phyloP scores from a whole-genome alignment of 208 protist species.

The Acanthamoeba sp. region DNA sequence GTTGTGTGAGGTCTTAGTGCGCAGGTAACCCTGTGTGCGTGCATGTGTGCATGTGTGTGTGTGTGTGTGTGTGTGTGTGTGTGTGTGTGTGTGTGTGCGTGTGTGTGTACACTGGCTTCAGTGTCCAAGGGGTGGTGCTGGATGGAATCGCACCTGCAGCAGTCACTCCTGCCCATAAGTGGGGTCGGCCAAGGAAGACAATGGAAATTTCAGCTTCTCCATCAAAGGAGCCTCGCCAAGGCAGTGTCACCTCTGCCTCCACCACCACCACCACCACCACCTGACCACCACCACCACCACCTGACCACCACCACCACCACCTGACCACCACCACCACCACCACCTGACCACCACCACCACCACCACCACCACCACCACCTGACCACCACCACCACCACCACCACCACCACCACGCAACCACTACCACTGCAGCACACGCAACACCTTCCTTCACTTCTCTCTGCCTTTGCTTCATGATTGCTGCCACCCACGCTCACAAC shows the following conservation, averaged over 20 bases:
- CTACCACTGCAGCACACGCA: not conserved
- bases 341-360: too few species aligned
- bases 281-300: too few species aligned
- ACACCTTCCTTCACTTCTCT: not conserved
- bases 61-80: too few species aligned
- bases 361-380: too few species aligned
- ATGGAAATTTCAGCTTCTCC: not conserved
- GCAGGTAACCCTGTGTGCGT: too few species aligned
- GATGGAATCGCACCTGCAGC: conserved; percentile 1
- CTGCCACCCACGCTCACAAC: not conserved
- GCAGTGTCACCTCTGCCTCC: conserved; percentile 8
- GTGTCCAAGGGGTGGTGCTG: not conserved
- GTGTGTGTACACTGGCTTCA: too few species aligned
- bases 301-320: too few species aligned
- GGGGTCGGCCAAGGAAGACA: conserved; percentile 15
- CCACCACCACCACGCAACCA: not conserved
- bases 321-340: too few species aligned
- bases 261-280: not conserved
- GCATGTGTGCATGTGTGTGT: too few species aligned
- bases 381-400: not conserved
- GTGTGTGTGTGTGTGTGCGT: too few species aligned
- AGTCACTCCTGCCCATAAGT: not conserved
- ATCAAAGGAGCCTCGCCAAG: not conserved
- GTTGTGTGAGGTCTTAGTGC: too few species aligned
- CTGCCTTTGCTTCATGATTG: not conserved